phyloP scores from a whole-genome alignment of 2,329 filamentous ascomycete genomes.

The Colletotrichum musicola region DNA sequence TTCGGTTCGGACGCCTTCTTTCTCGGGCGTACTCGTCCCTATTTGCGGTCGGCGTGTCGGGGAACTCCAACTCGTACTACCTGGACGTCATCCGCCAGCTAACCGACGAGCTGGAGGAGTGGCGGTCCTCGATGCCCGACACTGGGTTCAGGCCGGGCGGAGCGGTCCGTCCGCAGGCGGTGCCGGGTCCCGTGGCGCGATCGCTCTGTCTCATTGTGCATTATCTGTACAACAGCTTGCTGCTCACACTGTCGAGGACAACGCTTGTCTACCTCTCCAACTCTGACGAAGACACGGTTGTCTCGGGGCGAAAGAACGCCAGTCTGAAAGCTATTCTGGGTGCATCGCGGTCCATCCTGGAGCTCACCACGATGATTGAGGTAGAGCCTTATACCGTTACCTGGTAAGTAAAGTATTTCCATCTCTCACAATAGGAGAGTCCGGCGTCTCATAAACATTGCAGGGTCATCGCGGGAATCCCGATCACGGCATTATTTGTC shows the following conservation, averaged over 20 bases:
- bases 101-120: conserved; percentile 44
- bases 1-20: conserved; percentile 45
- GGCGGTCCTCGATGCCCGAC: conserved; percentile 45
- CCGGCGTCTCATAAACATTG: not conserved
- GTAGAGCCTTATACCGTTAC: conserved; percentile 47
- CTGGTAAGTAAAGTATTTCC: conserved; percentile 40
- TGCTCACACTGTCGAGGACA: conserved; percentile 45
- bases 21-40: conserved; percentile 46
- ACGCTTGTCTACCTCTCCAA: conserved; percentile 40
- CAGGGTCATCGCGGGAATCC: conserved; percentile 51
- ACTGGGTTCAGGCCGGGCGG: conserved; percentile 38
- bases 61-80: conserved; percentile 43
- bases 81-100: conserved; percentile 46
- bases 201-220: conserved; percentile 40
- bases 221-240: conserved; percentile 46
- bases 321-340: conserved; percentile 42
- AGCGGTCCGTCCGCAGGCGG: conserved; percentile 22
- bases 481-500: conserved; percentile 53
- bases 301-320: conserved; percentile 31
- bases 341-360: conserved; percentile 45
- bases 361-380: conserved; percentile 46
- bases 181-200: conserved; percentile 29
- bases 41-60: conserved; percentile 46
- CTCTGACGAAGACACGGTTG: conserved; percentile 20
- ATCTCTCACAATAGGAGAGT: no score